phyloP scores from a whole-genome alignment of 176 grass and related monocot genomes.

The Oryza australiensis region DNA sequence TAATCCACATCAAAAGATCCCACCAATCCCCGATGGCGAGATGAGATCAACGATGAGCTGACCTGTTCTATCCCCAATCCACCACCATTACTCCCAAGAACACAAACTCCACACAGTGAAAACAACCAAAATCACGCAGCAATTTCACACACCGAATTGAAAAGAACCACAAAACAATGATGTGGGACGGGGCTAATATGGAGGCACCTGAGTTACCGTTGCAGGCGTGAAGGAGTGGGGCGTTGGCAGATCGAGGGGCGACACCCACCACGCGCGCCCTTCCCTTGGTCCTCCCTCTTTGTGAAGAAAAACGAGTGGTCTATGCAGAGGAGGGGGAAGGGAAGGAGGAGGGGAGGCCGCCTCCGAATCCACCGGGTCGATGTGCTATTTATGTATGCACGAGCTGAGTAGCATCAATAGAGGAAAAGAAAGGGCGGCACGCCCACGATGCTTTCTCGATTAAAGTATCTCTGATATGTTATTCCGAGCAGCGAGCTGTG shows the following conservation, averaged over 20 bases:
- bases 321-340: background rate
- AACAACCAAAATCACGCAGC: background rate
- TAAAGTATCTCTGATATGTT: background rate
- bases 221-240: background rate
- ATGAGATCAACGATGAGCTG: background rate
- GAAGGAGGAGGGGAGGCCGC: constrained; percentile 22
- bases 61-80: background rate
- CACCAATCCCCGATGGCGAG: background rate
- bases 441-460: background rate
- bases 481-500: constrained; percentile 2
- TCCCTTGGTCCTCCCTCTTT: background rate
- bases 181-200: background rate
- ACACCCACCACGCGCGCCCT: background rate
- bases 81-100: background rate
- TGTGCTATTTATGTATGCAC: constrained; percentile 20
- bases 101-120: background rate
- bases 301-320: constrained; percentile 18
- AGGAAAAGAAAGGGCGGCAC: background rate
- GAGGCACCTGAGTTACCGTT: constrained; percentile 18
- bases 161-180: too few species aligned
- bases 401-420: background rate
- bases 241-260: constrained; percentile 41
- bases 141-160: background rate
- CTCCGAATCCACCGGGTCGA: constrained; percentile 44
- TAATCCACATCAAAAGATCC: background rate